phyloP scores from a whole-genome alignment of 1,284 basidiomycete genomes.

The Rhodotorula sp. region DNA sequence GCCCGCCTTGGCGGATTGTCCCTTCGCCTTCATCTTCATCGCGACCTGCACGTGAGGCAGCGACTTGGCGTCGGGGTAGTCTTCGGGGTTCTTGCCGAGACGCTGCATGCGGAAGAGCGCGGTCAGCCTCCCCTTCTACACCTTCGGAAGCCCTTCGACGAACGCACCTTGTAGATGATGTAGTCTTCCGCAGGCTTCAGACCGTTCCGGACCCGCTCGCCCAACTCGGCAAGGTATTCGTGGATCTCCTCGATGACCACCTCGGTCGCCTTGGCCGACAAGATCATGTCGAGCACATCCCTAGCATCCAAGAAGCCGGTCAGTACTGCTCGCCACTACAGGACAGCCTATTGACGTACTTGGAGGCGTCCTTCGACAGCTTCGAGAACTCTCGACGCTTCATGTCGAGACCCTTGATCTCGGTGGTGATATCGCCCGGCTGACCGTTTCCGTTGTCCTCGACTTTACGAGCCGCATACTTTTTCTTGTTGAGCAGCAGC shows the following conservation, averaged over 20 bases:
- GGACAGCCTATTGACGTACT: slow-evolving; percentile 58
- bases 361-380: slow-evolving; percentile 87
- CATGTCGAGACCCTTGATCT: slow-evolving; percentile 99
- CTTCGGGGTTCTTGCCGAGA: slow-evolving; percentile 89
- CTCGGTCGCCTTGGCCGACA: slow-evolving; percentile 90
- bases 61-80: slow-evolving; percentile 91
- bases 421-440: slow-evolving; percentile 54
- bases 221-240: slow-evolving; percentile 76
- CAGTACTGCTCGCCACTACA: neutral
- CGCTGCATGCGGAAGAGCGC: slow-evolving; percentile 57
- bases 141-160: no score
- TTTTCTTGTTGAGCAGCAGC: slow-evolving; percentile 96
- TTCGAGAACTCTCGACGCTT: slow-evolving; percentile 94
- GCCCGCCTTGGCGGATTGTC: slow-evolving; percentile 74
- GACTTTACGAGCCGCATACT: slow-evolving; percentile 95
- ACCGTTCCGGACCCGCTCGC: slow-evolving; percentile 72
- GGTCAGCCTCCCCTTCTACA: slow-evolving; percentile 1
- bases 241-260: slow-evolving; percentile 87
- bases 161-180: slow-evolving; percentile 80
- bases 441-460: slow-evolving; percentile 63
- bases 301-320: slow-evolving; percentile 52
- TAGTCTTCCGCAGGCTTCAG: slow-evolving; percentile 85
- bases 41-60: slow-evolving; percentile 98
- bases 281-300: slow-evolving; percentile 82
- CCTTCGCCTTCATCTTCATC: slow-evolving; percentile 81